phyloP scores from a whole-genome alignment of 768 basidiomycete species.

The Polyporus arcularius region DNA sequence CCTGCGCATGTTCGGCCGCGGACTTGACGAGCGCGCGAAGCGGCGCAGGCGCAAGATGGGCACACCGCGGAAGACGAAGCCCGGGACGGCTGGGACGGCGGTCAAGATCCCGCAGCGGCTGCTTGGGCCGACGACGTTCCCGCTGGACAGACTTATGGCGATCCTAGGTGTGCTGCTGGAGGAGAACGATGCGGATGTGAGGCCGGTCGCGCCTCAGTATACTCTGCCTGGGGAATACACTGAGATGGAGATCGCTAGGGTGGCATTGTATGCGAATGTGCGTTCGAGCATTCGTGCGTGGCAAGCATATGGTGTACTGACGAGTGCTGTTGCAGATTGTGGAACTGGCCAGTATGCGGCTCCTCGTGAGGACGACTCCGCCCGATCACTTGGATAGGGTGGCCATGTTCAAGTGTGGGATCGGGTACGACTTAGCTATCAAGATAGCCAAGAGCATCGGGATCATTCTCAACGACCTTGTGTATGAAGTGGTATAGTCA shows the following conservation, averaged over 20 bases:
- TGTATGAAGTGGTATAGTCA: constrained; percentile 53
- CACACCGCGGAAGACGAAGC: constrained; percentile 28
- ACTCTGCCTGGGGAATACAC: constrained; percentile 68
- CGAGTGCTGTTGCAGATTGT: constrained; percentile 48
- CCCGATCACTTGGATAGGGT: constrained; percentile 67
- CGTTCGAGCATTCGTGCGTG: constrained; percentile 21
- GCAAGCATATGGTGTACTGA: not conserved
- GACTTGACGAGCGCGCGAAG: constrained; percentile 62
- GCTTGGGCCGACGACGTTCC: constrained; percentile 76
- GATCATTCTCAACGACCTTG: constrained; percentile 60
- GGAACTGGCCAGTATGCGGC: constrained; percentile 63
- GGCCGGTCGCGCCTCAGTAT: constrained; percentile 48
- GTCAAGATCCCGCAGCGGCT: constrained; percentile 67
- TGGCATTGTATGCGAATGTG: constrained; percentile 61
- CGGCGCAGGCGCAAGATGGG: constrained; percentile 46
- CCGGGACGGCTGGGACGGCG: constrained; percentile 20
- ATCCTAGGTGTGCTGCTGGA: constrained; percentile 78
- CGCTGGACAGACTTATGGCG: constrained; percentile 76
- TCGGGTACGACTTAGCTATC: constrained; percentile 59
- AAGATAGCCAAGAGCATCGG: constrained; percentile 59
- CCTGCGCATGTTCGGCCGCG: constrained; percentile 79
- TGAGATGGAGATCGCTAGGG: constrained; percentile 68
- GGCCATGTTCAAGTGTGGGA: constrained; percentile 71
- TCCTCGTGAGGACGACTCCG: constrained; percentile 65
- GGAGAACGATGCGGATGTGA: constrained; percentile 61